Percentiles rank a stretch among this genome's conserved stretches.
phyloP scores from a whole-genome alignment of 108 stramenopile species.

The Seminavis robusta region DNA sequence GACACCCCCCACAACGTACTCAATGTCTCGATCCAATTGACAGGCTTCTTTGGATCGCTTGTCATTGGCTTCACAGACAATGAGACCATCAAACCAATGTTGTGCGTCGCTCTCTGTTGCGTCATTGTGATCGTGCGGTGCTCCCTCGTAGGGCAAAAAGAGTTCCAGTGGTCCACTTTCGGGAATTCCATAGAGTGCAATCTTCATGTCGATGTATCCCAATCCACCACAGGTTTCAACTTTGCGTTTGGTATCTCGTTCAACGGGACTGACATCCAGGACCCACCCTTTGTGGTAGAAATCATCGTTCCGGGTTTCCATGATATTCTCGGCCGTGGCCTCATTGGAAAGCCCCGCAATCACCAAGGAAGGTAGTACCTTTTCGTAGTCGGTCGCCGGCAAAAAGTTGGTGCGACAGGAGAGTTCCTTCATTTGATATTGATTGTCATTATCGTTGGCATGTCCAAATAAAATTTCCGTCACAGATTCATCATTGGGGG shows the following conservation, averaged over 20 bases:
- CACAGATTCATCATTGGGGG: slow-evolving; percentile 28
- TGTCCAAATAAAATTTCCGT: slow-evolving; percentile 56
- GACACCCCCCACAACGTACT: slow-evolving; percentile 54
- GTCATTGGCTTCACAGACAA: slow-evolving; percentile 87
- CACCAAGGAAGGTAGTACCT: slow-evolving; percentile 49
- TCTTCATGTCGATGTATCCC: slow-evolving; percentile 87
- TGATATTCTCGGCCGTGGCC: slow-evolving; percentile 38
- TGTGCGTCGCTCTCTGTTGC: slow-evolving; percentile 27
- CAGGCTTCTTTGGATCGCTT: slow-evolving; percentile 68
- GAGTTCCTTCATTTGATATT: slow-evolving; percentile 48
- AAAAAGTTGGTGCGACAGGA: slow-evolving; percentile 86
- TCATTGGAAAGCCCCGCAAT: slow-evolving; percentile 52
- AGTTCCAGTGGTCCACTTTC: slow-evolving; percentile 64
- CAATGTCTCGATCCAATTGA: slow-evolving; percentile 58
- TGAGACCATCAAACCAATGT: slow-evolving; percentile 61
- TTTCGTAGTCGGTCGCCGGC: slow-evolving; percentile 52
- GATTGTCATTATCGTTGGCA: slow-evolving; percentile 8
- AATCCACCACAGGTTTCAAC: slow-evolving; percentile 74
- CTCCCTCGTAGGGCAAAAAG: slow-evolving; percentile 67
- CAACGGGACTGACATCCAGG: slow-evolving; percentile 71
- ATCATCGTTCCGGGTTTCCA: slow-evolving; percentile 49
- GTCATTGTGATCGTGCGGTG: slow-evolving; percentile 8
- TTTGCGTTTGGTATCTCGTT: slow-evolving; percentile 74
- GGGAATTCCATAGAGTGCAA: slow-evolving; percentile 78
- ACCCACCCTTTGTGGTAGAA: slow-evolving; percentile 77